phyloP scores from a whole-genome alignment of 768 basidiomycete genomes.

The Rickenella mellea region DNA sequence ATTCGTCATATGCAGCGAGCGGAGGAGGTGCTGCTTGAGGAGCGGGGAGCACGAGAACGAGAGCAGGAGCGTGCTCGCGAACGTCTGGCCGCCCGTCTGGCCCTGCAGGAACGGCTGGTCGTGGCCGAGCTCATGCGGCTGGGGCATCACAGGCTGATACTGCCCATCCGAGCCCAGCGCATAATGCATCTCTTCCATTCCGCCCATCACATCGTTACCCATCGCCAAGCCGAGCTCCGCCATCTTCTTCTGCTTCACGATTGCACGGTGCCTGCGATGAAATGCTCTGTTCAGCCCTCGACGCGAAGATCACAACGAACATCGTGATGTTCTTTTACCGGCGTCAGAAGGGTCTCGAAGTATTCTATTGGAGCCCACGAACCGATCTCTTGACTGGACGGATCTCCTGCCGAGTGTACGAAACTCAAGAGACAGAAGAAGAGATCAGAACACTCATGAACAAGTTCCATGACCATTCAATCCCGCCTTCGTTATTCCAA shows the following conservation, averaged over 20 bases:
- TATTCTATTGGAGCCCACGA: slow-evolving; percentile 57
- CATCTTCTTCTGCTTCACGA: slow-evolving; percentile 75
- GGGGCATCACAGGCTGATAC: slow-evolving; percentile 22
- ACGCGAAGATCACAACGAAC: slow-evolving; percentile 50
- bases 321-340: slow-evolving; percentile 60
- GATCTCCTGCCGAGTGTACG: slow-evolving; percentile 23
- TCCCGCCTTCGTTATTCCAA: slow-evolving; percentile 35
- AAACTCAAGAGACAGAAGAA: slow-evolving; percentile 33
- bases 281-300: slow-evolving; percentile 54
- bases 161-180: slow-evolving; percentile 38
- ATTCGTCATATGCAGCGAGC: slow-evolving; percentile 63
- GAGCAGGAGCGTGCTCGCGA: slow-evolving; percentile 68
- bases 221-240: slow-evolving; percentile 76
- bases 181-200: slow-evolving; percentile 61
- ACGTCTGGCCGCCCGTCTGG: slow-evolving; percentile 60
- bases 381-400: slow-evolving; percentile 30
- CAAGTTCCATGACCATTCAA: slow-evolving; percentile 22
- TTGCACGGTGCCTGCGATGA: slow-evolving; percentile 78
- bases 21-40: slow-evolving; percentile 66
- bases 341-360: slow-evolving; percentile 48
- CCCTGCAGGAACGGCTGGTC: slow-evolving; percentile 60
- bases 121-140: slow-evolving; percentile 24
- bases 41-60: slow-evolving; percentile 68
- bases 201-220: slow-evolving; percentile 60
- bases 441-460: slow-evolving; percentile 40